phyloP scores from a whole-genome alignment of 352 stramenopile genomes.

The Paralagenidium karlingii region DNA sequence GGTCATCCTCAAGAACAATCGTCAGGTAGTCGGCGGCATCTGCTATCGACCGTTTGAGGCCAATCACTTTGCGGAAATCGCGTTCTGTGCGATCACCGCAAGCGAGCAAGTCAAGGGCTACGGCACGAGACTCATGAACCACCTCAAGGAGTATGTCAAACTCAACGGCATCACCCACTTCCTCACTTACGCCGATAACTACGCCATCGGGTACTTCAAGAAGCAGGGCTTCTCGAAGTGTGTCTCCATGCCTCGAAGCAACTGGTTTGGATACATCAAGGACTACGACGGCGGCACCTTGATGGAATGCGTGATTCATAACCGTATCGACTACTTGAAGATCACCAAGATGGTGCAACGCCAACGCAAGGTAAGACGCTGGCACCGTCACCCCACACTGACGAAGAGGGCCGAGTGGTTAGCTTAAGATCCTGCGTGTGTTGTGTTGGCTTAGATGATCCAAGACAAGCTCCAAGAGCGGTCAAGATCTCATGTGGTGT shows the following conservation, averaged over 20 bases:
- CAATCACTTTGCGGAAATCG: conserved; percentile 98
- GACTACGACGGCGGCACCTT: conserved; percentile 99
- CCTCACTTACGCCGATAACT: conserved; percentile 99
- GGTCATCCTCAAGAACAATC: conserved; percentile 86
- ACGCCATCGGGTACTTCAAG: conserved; percentile 98
- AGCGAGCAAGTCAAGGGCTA: conserved; percentile 95
- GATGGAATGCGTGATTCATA: conserved; percentile 99
- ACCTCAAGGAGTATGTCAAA: conserved; percentile 97
- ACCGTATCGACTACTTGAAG: conserved; percentile 94
- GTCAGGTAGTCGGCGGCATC: conserved; percentile 94
- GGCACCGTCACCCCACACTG: conserved; percentile 11
- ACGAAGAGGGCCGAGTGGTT: neutral
- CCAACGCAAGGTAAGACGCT: conserved; percentile 83
- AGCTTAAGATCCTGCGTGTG: conserved; percentile 3
- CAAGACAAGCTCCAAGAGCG: conserved; percentile 74
- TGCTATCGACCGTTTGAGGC: conserved; percentile 93
- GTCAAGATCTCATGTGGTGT: conserved; percentile 58
- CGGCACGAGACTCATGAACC: conserved; percentile 98
- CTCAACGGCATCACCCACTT: conserved; percentile 88
- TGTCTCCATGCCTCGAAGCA: conserved; percentile 69
- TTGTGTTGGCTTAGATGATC: conserved; percentile 63
- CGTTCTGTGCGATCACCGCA: conserved; percentile 97
- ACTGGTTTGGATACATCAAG: conserved; percentile 99
- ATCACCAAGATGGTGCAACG: conserved; percentile 91
- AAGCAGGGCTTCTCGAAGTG: conserved; percentile 92